Conservation (phyloP, 805 yeast genomes). For the Saccharomycopsis microspora region DNA sequence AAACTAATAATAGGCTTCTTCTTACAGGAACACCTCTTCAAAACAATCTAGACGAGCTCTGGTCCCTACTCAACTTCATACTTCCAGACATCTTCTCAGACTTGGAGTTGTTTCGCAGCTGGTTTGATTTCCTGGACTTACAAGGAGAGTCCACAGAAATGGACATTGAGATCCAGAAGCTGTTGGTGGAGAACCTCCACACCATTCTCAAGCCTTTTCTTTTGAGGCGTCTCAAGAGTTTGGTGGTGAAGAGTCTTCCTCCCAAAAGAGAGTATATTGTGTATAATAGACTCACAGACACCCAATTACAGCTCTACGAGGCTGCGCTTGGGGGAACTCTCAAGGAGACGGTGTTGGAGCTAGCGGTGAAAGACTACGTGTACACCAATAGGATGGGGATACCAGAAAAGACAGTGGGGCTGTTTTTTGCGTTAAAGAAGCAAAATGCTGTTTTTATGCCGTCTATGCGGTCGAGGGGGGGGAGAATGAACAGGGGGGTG, state of each 20-base stretch:
- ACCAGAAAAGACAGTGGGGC: background rate
- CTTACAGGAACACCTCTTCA: slow-evolving; percentile 96
- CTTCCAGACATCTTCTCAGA: slow-evolving; percentile 91
- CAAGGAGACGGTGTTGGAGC: slow-evolving; percentile 32
- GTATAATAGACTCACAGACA: slow-evolving; percentile 52
- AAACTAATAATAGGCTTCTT: slow-evolving; percentile 59
- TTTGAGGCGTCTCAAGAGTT: slow-evolving; percentile 71
- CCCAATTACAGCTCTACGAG: slow-evolving; percentile 56
- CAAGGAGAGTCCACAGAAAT: slow-evolving; percentile 16
- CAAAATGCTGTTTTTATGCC: too few relatives aligned
- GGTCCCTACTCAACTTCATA: slow-evolving; percentile 87
- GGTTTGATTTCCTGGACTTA: slow-evolving; percentile 63
- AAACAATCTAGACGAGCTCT: slow-evolving; percentile 78
- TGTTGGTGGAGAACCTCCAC: slow-evolving; percentile 67
- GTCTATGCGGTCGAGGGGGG: too few relatives aligned
- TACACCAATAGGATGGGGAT: slow-evolving; percentile 30
- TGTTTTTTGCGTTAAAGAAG: background rate
- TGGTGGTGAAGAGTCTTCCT: slow-evolving; percentile 55
- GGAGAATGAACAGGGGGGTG: too few relatives aligned
- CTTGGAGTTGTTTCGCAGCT: slow-evolving; percentile 76
- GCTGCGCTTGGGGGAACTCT: slow-evolving; percentile 35
- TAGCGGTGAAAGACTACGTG: slow-evolving; percentile 23
- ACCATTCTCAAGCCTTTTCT: slow-evolving; percentile 83
- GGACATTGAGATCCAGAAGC: slow-evolving; percentile 41
- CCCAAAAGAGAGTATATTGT: slow-evolving; percentile 84